Evolutionary conservation across 306 rosid species (phyloP).

Genomic region (Coriaria nepalensis): DNA sequence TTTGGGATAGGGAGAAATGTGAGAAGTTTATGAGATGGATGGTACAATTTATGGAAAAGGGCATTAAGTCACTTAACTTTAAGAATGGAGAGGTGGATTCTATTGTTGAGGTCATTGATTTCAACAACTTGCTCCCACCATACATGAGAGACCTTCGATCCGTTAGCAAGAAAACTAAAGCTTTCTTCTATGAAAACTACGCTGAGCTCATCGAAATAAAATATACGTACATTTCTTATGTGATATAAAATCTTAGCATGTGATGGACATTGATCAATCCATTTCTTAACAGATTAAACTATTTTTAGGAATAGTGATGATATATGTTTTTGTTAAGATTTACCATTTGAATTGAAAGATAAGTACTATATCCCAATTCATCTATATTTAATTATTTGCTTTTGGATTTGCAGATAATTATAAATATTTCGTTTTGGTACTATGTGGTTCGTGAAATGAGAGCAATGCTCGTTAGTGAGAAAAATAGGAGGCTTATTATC

Average conservation of each 20-base stretch:
- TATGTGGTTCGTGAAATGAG: slow-evolving; percentile 40
- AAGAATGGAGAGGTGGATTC: slow-evolving; percentile 52
- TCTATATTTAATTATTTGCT: not conserved
- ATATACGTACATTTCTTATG: slow-evolving; percentile 11
- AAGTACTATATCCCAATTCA: not conserved
- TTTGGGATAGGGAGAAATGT: slow-evolving; percentile 38
- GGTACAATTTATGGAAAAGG: slow-evolving; percentile 46
- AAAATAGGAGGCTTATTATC: slow-evolving; percentile 40
- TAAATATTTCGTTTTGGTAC: slow-evolving; percentile 77
- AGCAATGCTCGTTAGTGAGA: slow-evolving; percentile 35
- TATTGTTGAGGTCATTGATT: slow-evolving; percentile 44
- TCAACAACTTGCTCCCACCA: slow-evolving; percentile 33
- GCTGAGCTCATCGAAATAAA: slow-evolving; percentile 47
- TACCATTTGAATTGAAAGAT: no score
- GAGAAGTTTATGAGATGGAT: slow-evolving; percentile 45
- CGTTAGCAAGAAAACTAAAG: slow-evolving; percentile 23
- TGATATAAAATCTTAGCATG: no score
- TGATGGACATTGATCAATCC: no score
- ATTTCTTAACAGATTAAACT: no score
- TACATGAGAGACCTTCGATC: slow-evolving; percentile 44
- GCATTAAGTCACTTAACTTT: slow-evolving; percentile 32
- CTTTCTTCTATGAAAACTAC: slow-evolving; percentile 44
- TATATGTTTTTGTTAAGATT: no score
- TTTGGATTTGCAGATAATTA: slow-evolving; percentile 50
- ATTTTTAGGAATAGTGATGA: no score